These are phyloP conservation scores for Tricholoma flavovirens DNA, from an alignment of 768 basidiomycete genomes.

Conservation along the genomic window DNA sequence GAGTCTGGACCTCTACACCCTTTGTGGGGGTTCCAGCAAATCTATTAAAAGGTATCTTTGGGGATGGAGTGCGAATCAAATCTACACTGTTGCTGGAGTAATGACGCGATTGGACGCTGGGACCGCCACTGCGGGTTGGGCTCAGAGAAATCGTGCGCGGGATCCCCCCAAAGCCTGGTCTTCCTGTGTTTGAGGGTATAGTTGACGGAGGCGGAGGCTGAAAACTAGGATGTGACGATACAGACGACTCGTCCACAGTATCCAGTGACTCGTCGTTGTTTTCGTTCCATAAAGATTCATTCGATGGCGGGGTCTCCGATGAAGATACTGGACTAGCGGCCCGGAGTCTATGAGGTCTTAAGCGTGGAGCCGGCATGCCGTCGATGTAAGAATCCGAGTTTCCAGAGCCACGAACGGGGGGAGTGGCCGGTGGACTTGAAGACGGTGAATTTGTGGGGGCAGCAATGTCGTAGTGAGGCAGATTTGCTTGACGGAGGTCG, in stretches of 20 bases:
- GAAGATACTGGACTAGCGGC: slow-evolving; percentile 29
- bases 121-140: slow-evolving; percentile 24
- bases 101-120: slow-evolving; percentile 9
- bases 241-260: slow-evolving; percentile 6
- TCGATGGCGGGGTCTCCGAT: slow-evolving; percentile 2
- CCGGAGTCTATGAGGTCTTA: slow-evolving; percentile 24
- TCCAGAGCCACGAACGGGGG: slow-evolving; percentile 20
- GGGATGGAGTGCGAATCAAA: slow-evolving; percentile 8
- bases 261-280: slow-evolving; percentile 16
- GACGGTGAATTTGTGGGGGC: slow-evolving; percentile 23
- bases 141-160: slow-evolving; percentile 52
- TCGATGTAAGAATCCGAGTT: neutral
- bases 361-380: slow-evolving; percentile 12
- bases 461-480: slow-evolving; percentile 42
- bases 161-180: slow-evolving; percentile 38
- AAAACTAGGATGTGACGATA: neutral
- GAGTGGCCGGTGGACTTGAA: slow-evolving; percentile 23
- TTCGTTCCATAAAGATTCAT: slow-evolving; percentile 4
- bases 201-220: slow-evolving; percentile 13
- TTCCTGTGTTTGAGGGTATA: slow-evolving; percentile 38
- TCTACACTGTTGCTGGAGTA: slow-evolving; percentile 18
- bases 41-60: neutral
- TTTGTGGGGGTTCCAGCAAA: slow-evolving; percentile 6
- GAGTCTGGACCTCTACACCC: neutral
- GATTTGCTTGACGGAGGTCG: slow-evolving; percentile 67